Evolutionary conservation across 208 protist species (phyloP), one percentile per base, ranked within the genome.

Genomic region (Trypanosoma platydactyli): DNA sequence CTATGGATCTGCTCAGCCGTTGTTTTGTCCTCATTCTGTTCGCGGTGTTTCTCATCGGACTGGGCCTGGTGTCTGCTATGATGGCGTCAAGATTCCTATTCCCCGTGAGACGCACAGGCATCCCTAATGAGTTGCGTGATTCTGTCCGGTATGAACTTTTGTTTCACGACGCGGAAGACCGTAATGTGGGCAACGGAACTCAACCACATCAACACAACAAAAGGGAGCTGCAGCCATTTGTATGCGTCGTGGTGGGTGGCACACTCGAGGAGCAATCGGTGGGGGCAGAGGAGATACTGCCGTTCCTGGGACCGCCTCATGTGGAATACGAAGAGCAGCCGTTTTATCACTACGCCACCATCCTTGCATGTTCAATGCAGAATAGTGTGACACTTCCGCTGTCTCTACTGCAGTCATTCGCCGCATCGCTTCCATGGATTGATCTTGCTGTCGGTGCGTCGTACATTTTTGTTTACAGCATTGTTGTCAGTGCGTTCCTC

Each of bases 321-420:
- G 63, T 76, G 35, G 76, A 77, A 61, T 73, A 79, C 45, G 85
- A 94, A 68, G 72, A 86, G 41, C 74, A 76, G 49, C 81, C 77
- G 3, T 81, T 82, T 25, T 90, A 91, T 66, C 41, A 54, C 45
- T 90, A 79, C 74, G 84, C 72, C 15, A 71, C 71, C 25, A 68
- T 69, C 54, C 41, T 92, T 12, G 86, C 74, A 58, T 88, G 76
- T 68, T 82, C 79, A 29, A 77, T 89, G 41, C 84, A 84, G 62
- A 94, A 94, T 73, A 81, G 73, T 53, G 77, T 94, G 4, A 89
- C 89, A 33, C 73, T 91, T 41, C 89, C 86, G 15, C 77, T 94
- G 25, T 88, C 86, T 1, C 63, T 94, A 44, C 44, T 94, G 38
- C 73, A 82, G 41, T 81, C 80, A 52, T 62, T 94, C n/a, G 67